A percentile compares a stretch with the other conserved stretches of the same genome.
Evolutionary conservation across 129 eudicot species (phyloP).

Genomic region (Solidago caesia): DNA sequence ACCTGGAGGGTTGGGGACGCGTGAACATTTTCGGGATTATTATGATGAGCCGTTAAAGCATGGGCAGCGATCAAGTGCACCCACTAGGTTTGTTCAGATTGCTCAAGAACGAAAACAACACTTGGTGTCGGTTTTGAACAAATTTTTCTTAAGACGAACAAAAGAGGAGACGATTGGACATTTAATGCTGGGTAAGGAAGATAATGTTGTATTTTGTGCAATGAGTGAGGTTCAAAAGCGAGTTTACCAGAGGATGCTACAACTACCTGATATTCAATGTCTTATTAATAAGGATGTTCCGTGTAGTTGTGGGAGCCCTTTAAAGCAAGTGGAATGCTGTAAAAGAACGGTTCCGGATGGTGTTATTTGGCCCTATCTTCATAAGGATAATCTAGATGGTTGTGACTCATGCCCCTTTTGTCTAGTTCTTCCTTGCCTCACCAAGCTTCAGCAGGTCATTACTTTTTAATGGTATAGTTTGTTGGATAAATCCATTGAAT

Average conservation of each 20-base stretch:
- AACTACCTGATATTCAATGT: constrained; percentile 81
- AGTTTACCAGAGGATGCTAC: constrained; percentile 73
- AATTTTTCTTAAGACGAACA: constrained; percentile 77
- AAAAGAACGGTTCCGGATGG: constrained; percentile 81
- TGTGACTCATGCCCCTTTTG: constrained; percentile 90
- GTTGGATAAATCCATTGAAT: neutral
- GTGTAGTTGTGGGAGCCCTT: constrained; percentile 93
- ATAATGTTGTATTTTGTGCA: constrained; percentile 94
- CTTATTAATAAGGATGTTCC: constrained; percentile 78
- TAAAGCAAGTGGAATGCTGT: constrained; percentile 89
- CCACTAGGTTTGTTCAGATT: constrained; percentile 58
- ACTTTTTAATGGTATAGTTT: constrained; percentile 7
- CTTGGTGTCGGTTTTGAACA: constrained; percentile 63
- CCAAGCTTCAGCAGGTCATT: constrained; percentile 91
- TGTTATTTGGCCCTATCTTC: constrained; percentile 86
- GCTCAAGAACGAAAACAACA: constrained; percentile 82
- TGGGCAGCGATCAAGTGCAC: constrained; percentile 90
- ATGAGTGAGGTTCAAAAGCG: constrained; percentile 92
- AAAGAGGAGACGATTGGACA: constrained; percentile 96
- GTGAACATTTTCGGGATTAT: constrained; percentile 84
- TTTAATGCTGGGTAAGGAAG: constrained; percentile 97
- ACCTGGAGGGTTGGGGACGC: constrained; percentile 84
- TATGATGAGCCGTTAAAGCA: constrained; percentile 93
- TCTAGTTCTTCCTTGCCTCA: constrained; percentile 90
- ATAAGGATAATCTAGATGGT: constrained; percentile 83